Evolutionary conservation across 805 yeast species (phyloP), one percentile per base, ranked within the genome.

Genomic region (Yarrowia sp.): DNA sequence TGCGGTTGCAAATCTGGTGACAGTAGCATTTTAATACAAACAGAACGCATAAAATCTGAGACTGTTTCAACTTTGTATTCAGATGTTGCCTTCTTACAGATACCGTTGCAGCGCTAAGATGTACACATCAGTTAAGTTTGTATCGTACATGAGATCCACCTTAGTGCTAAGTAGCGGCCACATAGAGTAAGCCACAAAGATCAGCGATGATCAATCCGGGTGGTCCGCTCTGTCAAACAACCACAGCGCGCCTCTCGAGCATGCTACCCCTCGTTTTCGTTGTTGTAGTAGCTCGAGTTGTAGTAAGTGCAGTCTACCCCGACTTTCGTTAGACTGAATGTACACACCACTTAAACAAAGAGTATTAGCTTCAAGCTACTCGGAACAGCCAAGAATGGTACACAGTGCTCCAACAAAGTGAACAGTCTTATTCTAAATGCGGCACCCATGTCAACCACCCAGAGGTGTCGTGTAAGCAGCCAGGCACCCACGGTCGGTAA

Each of bases 121-220:
- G 32, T 6, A 17, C 22, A 26, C 16, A 10, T 5, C 16, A 11
- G 51, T 19, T 48, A 48, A n/a, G 36, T 19, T 48, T 48, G 30
- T 14, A 30, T 48, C 38, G 36, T 48, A 48, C 54, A 48, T 48
- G 17, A 48, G 54, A 48, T 48, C 54, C 54, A 48, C 54, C 54
- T 32, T 48, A 48, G 54, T 48, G 38, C 54, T 19, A 28, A 48
- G 11, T 30, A 17, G 54, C 21, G 54, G 54, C 54, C 54, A 26
- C 14, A 32, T 19, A 14, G 24, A 32, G 54, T 19, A 32, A 26
- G 54, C 19, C 22, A 48, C 54, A 48, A 48, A 32, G 38, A 19
- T n/a, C 35, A 1, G 10, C 5, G 17, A 9, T 4, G 28, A 48
- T 48, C 36, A 32, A 48, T 48, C 54, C 54, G 54, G 54, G 38